Evolutionary conservation across 768 basidiomycete species (phyloP).

Genomic region (Tricholoma matsutake): DNA sequence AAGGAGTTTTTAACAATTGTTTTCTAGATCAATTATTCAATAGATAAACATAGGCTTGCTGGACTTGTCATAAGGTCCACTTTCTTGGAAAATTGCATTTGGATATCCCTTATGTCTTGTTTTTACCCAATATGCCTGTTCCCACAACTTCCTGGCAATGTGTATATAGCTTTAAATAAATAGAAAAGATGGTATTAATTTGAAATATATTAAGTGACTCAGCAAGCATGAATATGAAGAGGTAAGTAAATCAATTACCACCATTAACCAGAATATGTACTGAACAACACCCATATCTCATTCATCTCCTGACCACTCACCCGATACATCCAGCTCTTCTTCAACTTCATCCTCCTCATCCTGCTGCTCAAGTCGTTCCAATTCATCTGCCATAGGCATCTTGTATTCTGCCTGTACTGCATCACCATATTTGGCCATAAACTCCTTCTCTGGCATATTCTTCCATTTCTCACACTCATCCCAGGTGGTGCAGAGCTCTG

Average conservation of each 20-base stretch:
- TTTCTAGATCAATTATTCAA: neutral
- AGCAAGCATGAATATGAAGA: neutral
- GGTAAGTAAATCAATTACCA: neutral
- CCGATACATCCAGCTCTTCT: neutral
- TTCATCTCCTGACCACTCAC: neutral
- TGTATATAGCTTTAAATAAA: neutral
- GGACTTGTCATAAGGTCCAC: neutral
- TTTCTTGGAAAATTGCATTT: neutral
- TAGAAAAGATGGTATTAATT: too few species aligned
- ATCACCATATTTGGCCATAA: too few species aligned
- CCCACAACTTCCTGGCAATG: neutral
- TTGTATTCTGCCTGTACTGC: neutral
- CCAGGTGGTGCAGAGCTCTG: conserved; percentile 2
- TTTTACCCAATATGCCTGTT: too few species aligned
- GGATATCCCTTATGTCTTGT: neutral
- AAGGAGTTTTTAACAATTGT: neutral
- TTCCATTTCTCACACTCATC: conserved; percentile 13
- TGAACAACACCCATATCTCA: neutral
- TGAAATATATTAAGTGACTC: neutral
- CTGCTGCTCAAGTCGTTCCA: conserved; percentile 14
- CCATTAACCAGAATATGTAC: neutral
- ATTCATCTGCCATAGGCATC: neutral
- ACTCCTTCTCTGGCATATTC: neutral
- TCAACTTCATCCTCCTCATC: neutral
- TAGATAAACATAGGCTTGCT: neutral